Evolutionary conservation across 2,329 filamentous ascomycete genomes (phyloP).

Genomic region (Domatiomyces catenatus): DNA sequence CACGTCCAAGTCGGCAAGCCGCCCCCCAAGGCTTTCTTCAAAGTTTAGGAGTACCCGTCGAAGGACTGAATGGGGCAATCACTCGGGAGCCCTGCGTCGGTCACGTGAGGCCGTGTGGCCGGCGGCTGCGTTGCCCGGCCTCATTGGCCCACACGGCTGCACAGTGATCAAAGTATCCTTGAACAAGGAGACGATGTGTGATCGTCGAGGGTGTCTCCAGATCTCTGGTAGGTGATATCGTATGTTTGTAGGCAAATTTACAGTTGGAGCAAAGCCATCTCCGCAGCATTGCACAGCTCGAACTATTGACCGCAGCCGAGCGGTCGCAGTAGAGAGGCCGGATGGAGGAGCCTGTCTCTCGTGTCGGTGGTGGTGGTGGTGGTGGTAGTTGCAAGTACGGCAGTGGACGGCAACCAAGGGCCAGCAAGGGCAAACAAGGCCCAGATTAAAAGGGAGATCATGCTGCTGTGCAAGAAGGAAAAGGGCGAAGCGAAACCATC

Average conservation of each 20-base stretch:
- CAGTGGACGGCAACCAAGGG: background rate
- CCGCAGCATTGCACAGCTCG: background rate
- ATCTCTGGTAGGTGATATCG: background rate
- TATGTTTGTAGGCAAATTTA: background rate
- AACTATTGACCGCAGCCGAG: background rate
- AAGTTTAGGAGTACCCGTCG: background rate
- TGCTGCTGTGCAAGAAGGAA: background rate
- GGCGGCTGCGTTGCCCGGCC: background rate
- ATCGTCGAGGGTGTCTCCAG: background rate
- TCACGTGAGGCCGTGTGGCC: background rate
- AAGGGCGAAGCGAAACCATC: background rate
- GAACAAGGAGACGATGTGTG: background rate
- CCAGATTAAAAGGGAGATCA: background rate
- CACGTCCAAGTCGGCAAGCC: background rate
- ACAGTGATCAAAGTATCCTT: background rate
- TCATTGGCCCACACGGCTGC: background rate
- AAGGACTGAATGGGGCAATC: background rate
- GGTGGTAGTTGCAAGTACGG: background rate
- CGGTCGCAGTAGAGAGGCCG: background rate
- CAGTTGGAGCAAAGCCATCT: background rate
- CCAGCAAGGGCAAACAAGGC: background rate
- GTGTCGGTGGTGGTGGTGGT: no score
- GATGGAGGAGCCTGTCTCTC: background rate
- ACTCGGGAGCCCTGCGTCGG: background rate
- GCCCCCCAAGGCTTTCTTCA: background rate